Conservation (phyloP, 2,329 filamentous ascomycete genomes). For the Colletotrichum aenigma region DNA sequence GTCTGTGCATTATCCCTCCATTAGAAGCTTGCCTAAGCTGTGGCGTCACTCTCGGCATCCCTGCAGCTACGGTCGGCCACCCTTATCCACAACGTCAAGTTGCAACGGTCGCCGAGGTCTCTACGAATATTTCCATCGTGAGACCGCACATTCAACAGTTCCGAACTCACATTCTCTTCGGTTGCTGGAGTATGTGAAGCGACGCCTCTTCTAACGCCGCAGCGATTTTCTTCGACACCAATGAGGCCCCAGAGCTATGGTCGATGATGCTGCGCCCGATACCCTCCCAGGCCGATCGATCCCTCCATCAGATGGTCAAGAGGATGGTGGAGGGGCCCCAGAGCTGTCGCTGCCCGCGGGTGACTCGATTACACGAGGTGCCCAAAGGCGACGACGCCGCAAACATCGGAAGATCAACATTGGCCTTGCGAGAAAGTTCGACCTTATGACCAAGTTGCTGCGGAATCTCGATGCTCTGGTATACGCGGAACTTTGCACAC, state of each 20-base stretch:
- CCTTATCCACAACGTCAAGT: constrained; percentile 12
- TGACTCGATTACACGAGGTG: constrained; percentile 23
- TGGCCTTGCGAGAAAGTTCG: constrained; percentile 59
- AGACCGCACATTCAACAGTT: neutral
- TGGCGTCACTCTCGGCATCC: constrained; percentile 18
- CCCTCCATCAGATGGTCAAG: constrained; percentile 21
- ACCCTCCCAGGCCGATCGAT: constrained; percentile 37
- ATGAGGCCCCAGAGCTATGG: constrained; percentile 48
- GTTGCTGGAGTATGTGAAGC: constrained; percentile 13
- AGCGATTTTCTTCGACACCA: constrained; percentile 16
- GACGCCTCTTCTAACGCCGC: neutral
- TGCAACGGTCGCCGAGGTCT: constrained; percentile 1
- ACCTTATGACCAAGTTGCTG: constrained; percentile 65
- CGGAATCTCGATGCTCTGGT: constrained; percentile 66
- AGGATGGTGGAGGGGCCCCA: constrained; percentile 14
- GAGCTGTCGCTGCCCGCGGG: neutral
- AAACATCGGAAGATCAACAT: constrained; percentile 42
- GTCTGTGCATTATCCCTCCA: neutral
- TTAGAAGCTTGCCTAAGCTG: neutral
- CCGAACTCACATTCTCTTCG: neutral
- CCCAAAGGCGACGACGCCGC: constrained; percentile 34
- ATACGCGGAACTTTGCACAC: constrained; percentile 66
- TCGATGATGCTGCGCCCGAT: constrained; percentile 52
- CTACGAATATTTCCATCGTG: neutral
- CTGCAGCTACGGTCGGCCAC: constrained; percentile 10